phyloP scores from a whole-genome alignment of 2,329 filamentous ascomycete species.

The Fusarium burgessii region DNA sequence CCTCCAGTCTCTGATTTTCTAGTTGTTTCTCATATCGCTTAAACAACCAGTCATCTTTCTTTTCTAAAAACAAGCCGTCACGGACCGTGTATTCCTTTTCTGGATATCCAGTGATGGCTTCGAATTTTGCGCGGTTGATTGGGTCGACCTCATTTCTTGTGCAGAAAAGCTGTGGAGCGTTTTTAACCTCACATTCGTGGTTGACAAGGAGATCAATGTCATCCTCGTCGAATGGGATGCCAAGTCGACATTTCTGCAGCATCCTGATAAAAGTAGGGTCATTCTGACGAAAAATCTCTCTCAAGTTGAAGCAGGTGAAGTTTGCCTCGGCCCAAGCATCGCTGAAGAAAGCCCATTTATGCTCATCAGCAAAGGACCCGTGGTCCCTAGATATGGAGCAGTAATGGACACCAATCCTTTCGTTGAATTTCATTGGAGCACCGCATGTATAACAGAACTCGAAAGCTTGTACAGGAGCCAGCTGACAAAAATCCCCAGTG shows the following conservation, averaged over 20 bases:
- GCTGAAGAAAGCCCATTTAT: slow-evolving; percentile 73
- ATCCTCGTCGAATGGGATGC: slow-evolving; percentile 50
- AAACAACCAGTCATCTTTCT: not conserved
- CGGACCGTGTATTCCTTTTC: not conserved
- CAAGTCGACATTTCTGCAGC: slow-evolving; percentile 65
- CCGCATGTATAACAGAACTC: slow-evolving; percentile 40
- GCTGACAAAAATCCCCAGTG: slow-evolving; percentile 66
- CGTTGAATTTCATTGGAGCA: not conserved
- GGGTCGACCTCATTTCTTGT: slow-evolving; percentile 12
- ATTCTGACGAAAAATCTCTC: slow-evolving; percentile 66
- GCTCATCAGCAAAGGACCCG: slow-evolving; percentile 56
- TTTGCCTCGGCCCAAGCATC: slow-evolving; percentile 65
- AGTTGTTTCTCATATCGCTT: no score
- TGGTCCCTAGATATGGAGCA: slow-evolving; percentile 52
- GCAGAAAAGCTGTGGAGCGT: slow-evolving; percentile 35
- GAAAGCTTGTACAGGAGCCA: slow-evolving; percentile 70
- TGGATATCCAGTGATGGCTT: not conserved
- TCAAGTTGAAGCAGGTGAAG: slow-evolving; percentile 65
- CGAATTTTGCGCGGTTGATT: slow-evolving; percentile 4
- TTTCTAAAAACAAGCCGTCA: not conserved
- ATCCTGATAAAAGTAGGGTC: slow-evolving; percentile 66
- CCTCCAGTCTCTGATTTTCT: not conserved
- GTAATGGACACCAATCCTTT: slow-evolving; percentile 20
- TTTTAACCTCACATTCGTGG: slow-evolving; percentile 53
- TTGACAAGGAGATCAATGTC: slow-evolving; percentile 60